These are phyloP conservation scores for Aspergillus sp. DNA, from an alignment of 2,329 filamentous ascomycete genomes.

Conservation along the genomic window DNA sequence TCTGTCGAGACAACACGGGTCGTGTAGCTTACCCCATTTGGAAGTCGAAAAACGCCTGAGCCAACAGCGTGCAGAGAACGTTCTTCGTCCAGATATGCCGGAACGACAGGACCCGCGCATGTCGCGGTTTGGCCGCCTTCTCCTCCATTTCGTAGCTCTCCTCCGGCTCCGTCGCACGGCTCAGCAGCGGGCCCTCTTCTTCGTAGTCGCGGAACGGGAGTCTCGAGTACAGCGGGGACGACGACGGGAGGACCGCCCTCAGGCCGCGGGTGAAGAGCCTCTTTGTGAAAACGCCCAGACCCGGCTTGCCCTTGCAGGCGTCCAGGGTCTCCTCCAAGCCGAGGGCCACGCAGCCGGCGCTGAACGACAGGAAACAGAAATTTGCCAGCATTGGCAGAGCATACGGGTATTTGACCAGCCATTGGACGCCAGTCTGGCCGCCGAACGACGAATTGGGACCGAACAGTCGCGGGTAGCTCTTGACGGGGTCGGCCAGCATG, in stretches of 20 bases:
- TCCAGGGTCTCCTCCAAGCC: constrained; percentile 56
- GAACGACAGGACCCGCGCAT: constrained; percentile 39
- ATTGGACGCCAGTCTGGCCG: constrained; percentile 47
- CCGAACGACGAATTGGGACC: constrained; percentile 50
- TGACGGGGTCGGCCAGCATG: constrained; percentile 56
- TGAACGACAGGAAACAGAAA: constrained; percentile 47
- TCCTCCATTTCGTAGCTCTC: constrained; percentile 31
- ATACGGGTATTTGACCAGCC: constrained; percentile 57
- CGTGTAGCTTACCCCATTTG: constrained; percentile 44
- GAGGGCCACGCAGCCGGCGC: constrained; percentile 48
- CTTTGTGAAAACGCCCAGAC: constrained; percentile 31
- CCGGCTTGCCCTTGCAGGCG: constrained; percentile 38
- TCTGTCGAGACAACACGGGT: background rate
- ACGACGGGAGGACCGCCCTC: constrained; percentile 17
- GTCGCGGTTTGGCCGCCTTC: constrained; percentile 24
- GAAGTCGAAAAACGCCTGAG: constrained; percentile 62
- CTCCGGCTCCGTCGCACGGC: constrained; percentile 21
- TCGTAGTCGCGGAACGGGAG: constrained; percentile 28
- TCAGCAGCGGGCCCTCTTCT: constrained; percentile 24
- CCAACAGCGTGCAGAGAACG: constrained; percentile 49
- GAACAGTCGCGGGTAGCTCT: constrained; percentile 55
- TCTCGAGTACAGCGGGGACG: constrained; percentile 23
- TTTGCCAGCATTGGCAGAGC: constrained; percentile 60
- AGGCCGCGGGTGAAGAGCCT: constrained; percentile 19
- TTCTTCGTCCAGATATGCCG: constrained; percentile 47